Conservation (phyloP, 495 filamentous ascomycete species). For the Hapsidospora chrysogenum region DNA sequence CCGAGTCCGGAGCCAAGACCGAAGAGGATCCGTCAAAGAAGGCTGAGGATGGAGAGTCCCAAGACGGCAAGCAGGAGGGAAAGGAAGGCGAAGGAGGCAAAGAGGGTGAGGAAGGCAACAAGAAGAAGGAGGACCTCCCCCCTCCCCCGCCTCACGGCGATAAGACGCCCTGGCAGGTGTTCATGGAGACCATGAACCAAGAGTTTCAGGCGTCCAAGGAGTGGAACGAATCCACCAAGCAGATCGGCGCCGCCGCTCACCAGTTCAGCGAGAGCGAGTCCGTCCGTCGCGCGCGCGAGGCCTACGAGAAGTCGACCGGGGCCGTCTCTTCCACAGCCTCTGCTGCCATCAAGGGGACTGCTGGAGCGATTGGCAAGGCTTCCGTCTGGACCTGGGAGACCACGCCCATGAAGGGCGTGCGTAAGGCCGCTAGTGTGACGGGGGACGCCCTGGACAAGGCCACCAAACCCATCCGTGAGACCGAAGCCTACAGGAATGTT, state of each 20-base stretch:
- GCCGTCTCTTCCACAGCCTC: conserved; percentile 55
- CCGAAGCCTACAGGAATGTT: conserved; percentile 83
- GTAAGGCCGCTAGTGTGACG: conserved; percentile 67
- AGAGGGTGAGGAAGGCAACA: conserved; percentile 26
- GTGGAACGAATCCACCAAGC: conserved; percentile 97
- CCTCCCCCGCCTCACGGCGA: conserved; percentile 90
- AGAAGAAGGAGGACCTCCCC: conserved; percentile 60
- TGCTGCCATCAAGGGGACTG: conserved; percentile 68
- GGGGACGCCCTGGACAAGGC: conserved; percentile 79
- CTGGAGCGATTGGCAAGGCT: conserved; percentile 68
- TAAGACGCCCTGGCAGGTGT: conserved; percentile 96
- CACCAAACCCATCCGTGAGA: conserved; percentile 85
- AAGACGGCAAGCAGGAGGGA: conserved; percentile 30
- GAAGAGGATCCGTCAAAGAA: conserved; percentile 28
- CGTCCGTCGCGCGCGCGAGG: conserved; percentile 70
- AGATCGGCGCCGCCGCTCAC: conserved; percentile 70
- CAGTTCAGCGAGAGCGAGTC: conserved; percentile 88
- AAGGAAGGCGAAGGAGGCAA: conserved; percentile 27
- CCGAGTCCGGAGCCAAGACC: conserved; percentile 8
- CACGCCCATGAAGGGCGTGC: conserved; percentile 75
- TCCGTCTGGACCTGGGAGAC: conserved; percentile 98
- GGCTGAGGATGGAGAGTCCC: conserved; percentile 26
- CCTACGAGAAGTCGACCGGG: conserved; percentile 68
- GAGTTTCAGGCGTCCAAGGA: conserved; percentile 97
- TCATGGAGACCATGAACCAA: conserved; percentile 79